Base-by-base conservation (phyloP, 306 rosid species). In the Hippophae gyantsensis region DNA sequence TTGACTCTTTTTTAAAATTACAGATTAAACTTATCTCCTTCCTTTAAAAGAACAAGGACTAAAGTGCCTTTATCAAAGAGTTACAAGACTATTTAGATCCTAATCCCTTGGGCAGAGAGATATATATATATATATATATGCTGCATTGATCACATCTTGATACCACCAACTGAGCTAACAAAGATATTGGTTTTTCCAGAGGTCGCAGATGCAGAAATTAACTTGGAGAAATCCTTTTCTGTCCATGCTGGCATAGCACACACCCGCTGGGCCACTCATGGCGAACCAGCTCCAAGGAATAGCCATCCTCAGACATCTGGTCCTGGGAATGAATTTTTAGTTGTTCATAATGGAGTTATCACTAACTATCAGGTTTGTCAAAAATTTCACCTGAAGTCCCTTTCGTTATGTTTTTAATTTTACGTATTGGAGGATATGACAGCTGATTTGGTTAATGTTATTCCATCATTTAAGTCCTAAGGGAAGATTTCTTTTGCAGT, bases 241-340 rank as follows among this genome's bases (percentile, higher is more conserved):
- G 63, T 70, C 53, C 99, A 92, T 23, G 86, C 96, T 27, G 99
- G 93, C 59, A 88, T 92, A 43, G 99, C 99, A 5, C 99, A 92
- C 63, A 92, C 99, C 46, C 89, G 96, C 6, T 92, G 99, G 99
- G 99, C 99, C 2, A 92, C 99, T 65, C 96, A 92, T 43, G 99
- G 96, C 45, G 99, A 88, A 63, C 99, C 99, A 64, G 87, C 99
- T 62, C 81, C 82, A 0, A 75, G 96, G 70, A 92, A 92, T 52
- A 88, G 96, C 72, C 99, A 92, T 75, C 99, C 99, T 11, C 99
- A 92, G 73, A 76, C 74, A 25, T 92, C 99, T 23, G 90, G 78
- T 61, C 60, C 82, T 57, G 89, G 69, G 56, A 82, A 92, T 58
- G 99, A 92, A 1, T 92, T 92, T 63, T 57, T 92, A 79, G 96